Evolutionary conservation across 768 basidiomycete genomes (phyloP).

Genomic region (Phanerodontia chrysosporium): DNA sequence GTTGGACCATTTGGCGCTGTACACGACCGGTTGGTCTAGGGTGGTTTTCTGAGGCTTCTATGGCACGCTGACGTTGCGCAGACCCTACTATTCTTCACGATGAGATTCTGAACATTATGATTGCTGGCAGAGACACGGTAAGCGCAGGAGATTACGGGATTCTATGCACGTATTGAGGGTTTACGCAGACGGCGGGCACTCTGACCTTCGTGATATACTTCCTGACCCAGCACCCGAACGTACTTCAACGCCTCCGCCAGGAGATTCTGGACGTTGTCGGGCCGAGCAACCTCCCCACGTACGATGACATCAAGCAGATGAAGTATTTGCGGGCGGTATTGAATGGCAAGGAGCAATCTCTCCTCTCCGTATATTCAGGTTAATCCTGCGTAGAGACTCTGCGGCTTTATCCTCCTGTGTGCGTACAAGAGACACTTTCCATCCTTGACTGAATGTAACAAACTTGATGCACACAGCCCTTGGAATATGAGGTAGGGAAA

Average conservation of each 20-base stretch:
- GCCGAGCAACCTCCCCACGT: conserved; percentile 23
- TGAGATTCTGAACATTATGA: conserved; percentile 30
- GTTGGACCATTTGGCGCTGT: conserved; percentile 35
- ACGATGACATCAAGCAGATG: conserved; percentile 31
- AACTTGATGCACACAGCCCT: no score
- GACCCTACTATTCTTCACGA: conserved; percentile 29
- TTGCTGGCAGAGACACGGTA: conserved; percentile 33
- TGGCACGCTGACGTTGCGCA: no score
- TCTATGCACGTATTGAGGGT: background rate
- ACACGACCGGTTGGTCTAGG: conserved; percentile 39
- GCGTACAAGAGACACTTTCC: conserved; percentile 3
- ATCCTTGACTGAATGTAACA: no score
- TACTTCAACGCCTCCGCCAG: conserved; percentile 26
- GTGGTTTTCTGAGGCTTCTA: no score
- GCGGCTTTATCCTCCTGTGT: conserved; percentile 34
- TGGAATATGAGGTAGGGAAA: conserved; percentile 23
- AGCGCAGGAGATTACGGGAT: background rate
- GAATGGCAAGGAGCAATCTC: conserved; percentile 23
- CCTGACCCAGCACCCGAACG: conserved; percentile 27
- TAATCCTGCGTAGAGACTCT: conserved; percentile 33
- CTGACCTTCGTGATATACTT: conserved; percentile 31
- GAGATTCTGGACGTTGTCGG: conserved; percentile 31
- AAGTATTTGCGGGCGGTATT: conserved; percentile 32
- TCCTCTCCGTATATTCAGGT: background rate
- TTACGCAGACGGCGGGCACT: conserved; percentile 27